phyloP scores from a whole-genome alignment of 1,284 basidiomycete species.

The Exobasidium cylindrosporum region DNA sequence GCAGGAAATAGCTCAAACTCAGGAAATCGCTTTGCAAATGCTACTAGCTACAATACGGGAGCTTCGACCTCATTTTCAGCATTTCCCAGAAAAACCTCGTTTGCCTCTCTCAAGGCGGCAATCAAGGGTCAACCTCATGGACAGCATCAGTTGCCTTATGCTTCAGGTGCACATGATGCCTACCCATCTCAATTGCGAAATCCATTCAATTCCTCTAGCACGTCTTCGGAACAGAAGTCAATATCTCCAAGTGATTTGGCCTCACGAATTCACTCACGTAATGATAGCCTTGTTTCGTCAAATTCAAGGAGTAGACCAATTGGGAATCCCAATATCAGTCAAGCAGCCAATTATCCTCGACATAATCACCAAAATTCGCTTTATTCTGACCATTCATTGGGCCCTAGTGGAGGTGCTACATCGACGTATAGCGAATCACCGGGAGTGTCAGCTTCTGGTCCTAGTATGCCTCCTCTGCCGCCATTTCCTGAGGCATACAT shows the following conservation, averaged over 20 bases:
- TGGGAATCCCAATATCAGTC: neutral
- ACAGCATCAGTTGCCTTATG: neutral
- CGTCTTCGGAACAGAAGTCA: neutral
- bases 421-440: neutral
- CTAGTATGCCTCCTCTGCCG: constrained; percentile 1
- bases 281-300: neutral
- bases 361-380: constrained; percentile 10
- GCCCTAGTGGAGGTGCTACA: neutral
- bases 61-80: neutral
- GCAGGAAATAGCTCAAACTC: neutral
- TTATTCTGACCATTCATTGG: constrained; percentile 6
- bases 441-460: constrained; percentile 1
- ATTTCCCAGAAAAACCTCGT: constrained; percentile 16
- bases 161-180: constrained; percentile 1
- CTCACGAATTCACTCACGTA: neutral
- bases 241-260: neutral
- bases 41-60: neutral
- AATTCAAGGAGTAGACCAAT: neutral
- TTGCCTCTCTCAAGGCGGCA: constrained; percentile 21
- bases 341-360: constrained; percentile 5
- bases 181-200: constrained; percentile 8
- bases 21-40: neutral
- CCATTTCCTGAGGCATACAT: constrained; percentile 5
- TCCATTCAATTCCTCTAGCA: neutral
- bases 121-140: constrained; percentile 11